These are phyloP conservation scores for Aaosphaeria pasadenensis DNA, from an alignment of 2,329 filamentous ascomycete species.

Conservation along the genomic window DNA sequence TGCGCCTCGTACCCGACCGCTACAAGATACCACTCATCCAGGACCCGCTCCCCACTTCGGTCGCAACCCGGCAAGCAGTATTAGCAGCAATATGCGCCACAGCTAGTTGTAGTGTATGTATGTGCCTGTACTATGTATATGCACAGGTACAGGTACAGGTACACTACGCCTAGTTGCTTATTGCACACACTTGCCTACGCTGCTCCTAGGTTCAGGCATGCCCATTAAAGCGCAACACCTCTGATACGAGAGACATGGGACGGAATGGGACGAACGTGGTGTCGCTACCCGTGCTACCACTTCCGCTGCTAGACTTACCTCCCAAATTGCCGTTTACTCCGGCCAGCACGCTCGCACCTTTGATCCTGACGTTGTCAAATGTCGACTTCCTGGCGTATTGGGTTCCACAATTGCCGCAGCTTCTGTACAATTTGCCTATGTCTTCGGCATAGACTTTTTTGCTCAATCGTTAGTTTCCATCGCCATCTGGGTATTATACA, in stretches of 20 bases:
- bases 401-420: conserved; percentile 29
- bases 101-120: too few relatives aligned
- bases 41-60: too few relatives aligned
- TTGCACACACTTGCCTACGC: conserved; percentile 23
- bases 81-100: too few relatives aligned
- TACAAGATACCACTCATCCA: too few relatives aligned
- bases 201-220: conserved; percentile 29
- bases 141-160: too few relatives aligned
- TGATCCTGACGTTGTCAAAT: conserved; percentile 22
- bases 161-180: conserved; percentile 11
- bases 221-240: conserved; percentile 14
- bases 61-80: too few relatives aligned
- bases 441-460: conserved; percentile 25
- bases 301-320: conserved; percentile 12
- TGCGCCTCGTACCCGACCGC: too few relatives aligned
- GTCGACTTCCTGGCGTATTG: conserved; percentile 14
- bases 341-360: conserved; percentile 16
- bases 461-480: not conserved
- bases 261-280: conserved; percentile 19
- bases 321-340: conserved; percentile 30
- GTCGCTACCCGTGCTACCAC: conserved; percentile 2
- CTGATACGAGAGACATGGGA: conserved; percentile 4
- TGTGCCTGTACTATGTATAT: too few relatives aligned
- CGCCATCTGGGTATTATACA: not conserved
- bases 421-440: conserved; percentile 29